Evolutionary conservation across 176 grass and related monocot species (phyloP).

Genomic region (Oryza glaberrima): DNA sequence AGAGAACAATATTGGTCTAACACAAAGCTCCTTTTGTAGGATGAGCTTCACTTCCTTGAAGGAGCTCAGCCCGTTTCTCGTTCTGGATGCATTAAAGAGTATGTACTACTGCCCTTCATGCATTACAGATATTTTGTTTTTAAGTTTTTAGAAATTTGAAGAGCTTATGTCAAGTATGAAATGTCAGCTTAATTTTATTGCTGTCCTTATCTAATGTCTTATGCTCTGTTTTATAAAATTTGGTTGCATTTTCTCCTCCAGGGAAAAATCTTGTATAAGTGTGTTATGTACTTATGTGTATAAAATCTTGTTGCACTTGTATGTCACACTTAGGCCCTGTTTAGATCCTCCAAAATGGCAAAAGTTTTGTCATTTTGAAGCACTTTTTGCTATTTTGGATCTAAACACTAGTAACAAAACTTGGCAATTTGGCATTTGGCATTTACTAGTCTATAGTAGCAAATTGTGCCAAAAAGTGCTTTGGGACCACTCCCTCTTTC

Average conservation of each 20-base stretch:
- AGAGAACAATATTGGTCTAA: neutral
- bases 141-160: neutral
- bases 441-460: too few relatives aligned
- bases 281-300: neutral
- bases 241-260: neutral
- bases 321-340: neutral
- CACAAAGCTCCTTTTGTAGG: slow-evolving; percentile 48
- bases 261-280: neutral
- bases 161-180: neutral
- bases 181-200: neutral
- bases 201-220: neutral
- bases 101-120: slow-evolving; percentile 31
- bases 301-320: neutral
- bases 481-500: too few relatives aligned
- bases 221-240: neutral
- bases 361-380: too few relatives aligned
- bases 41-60: slow-evolving; percentile 86
- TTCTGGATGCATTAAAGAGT: slow-evolving; percentile 98
- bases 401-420: too few relatives aligned
- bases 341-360: too few relatives aligned
- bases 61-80: slow-evolving; percentile 85
- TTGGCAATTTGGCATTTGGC: too few relatives aligned
- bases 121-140: neutral
- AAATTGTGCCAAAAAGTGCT: too few relatives aligned
- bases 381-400: too few relatives aligned